phyloP scores from a whole-genome alignment of 257 asterid species.

The Penstemon eatonii region DNA sequence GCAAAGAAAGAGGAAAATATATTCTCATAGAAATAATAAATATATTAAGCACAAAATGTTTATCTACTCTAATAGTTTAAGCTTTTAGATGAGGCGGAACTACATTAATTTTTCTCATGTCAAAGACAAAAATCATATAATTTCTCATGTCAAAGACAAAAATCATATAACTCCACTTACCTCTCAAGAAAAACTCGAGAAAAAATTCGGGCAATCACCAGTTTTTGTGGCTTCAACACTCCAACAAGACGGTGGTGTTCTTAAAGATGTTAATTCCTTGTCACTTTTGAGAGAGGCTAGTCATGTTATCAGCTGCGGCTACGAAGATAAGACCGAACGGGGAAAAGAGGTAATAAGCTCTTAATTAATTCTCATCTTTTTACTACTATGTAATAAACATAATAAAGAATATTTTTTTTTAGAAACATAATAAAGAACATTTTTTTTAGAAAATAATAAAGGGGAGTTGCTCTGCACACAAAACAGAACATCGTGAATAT shows the following conservation, averaged over 20 bases:
- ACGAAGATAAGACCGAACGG: constrained; percentile 96
- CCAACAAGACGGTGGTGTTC: constrained; percentile 66
- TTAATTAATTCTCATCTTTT: background rate
- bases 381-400: too few species aligned
- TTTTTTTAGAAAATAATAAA: too few species aligned
- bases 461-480: too few species aligned
- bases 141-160: too few species aligned
- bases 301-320: constrained; percentile 95
- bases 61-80: too few species aligned
- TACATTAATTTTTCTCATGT: constrained; percentile 22
- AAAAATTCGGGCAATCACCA: constrained; percentile 85
- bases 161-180: constrained; percentile 33
- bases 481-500: too few species aligned
- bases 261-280: constrained; percentile 40
- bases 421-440: too few species aligned
- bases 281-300: constrained; percentile 69
- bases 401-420: too few species aligned
- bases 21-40: too few species aligned
- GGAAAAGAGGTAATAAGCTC: constrained; percentile 71
- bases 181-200: constrained; percentile 71
- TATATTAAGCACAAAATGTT: too few species aligned
- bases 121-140: constrained; percentile 47
- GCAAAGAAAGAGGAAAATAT: background rate
- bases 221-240: constrained; percentile 74
- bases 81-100: background rate